phyloP scores from a whole-genome alignment of 306 rosid genomes.

The Gynostemma pentaphyllum region DNA sequence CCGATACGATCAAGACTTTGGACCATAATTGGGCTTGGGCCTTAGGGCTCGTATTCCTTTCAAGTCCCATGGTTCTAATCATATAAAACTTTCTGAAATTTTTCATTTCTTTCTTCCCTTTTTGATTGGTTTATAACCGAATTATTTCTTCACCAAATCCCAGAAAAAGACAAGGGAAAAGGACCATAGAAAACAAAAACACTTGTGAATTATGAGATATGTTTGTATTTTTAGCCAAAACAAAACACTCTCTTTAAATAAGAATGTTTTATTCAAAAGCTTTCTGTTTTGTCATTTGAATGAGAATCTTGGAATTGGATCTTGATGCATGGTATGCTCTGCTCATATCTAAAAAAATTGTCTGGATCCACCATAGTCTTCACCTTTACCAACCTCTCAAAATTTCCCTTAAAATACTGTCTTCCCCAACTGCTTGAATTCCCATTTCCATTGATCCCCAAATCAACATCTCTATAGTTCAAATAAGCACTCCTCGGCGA shows the following conservation, averaged over 20 bases:
- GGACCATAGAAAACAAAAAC: too few relatives aligned
- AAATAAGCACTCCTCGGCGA: conserved; percentile 61
- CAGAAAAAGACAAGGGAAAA: neutral
- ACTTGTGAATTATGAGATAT: neutral
- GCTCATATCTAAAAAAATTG: conserved; percentile 58
- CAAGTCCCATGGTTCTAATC: too few relatives aligned
- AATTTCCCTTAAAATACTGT: conserved; percentile 57
- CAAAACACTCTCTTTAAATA: too few relatives aligned
- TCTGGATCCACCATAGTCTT: conserved; percentile 47
- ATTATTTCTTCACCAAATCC: too few relatives aligned
- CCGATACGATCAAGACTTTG: too few relatives aligned
- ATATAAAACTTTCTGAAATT: too few relatives aligned
- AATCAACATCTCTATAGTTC: conserved; percentile 64
- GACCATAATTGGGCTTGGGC: too few relatives aligned
- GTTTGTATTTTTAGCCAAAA: neutral
- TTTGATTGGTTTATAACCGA: too few relatives aligned
- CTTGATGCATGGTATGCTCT: conserved; percentile 41
- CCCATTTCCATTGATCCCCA: conserved; percentile 46
- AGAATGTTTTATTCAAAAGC: neutral
- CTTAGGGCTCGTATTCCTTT: too few relatives aligned
- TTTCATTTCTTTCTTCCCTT: too few relatives aligned
- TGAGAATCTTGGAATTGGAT: neutral
- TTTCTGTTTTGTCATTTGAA: conserved; percentile 18
- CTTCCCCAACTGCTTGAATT: conserved; percentile 47
- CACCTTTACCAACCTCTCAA: conserved; percentile 44